Evolutionary conservation across 139 green algal genomes (phyloP).

Genomic region (Zygnema cylindricum): DNA sequence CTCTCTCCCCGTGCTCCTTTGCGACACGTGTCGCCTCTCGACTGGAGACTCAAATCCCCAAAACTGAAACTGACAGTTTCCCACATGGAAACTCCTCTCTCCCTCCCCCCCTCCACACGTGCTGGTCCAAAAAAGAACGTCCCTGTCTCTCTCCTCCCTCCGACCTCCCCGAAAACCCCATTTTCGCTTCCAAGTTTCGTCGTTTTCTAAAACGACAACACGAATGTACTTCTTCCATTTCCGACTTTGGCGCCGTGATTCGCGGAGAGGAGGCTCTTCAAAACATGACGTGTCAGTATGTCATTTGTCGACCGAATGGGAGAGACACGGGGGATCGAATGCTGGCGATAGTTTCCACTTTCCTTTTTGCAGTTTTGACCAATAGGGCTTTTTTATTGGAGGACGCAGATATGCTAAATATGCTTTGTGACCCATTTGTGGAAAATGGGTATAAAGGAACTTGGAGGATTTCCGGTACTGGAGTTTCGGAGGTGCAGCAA

Average conservation of each 20-base stretch:
- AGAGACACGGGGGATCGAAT: background rate
- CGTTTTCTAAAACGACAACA: background rate
- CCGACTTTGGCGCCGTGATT: background rate
- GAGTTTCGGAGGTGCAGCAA: too few relatives aligned
- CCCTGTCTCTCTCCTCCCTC: background rate
- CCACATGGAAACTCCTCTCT: background rate
- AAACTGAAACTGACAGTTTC: too few relatives aligned
- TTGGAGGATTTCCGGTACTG: too few relatives aligned
- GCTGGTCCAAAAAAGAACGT: background rate
- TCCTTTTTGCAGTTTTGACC: background rate
- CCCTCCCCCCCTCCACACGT: background rate
- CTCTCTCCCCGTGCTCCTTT: background rate
- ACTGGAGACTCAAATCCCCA: too few relatives aligned
- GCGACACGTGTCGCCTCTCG: too few relatives aligned
- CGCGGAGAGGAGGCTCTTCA: background rate
- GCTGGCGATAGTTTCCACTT: background rate
- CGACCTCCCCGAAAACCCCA: background rate
- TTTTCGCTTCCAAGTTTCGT: background rate
- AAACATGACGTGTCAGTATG: background rate
- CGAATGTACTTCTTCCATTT: background rate
- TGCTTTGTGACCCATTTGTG: conserved; percentile 34
- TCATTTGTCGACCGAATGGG: background rate
- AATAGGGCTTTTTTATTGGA: background rate
- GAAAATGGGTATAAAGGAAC: too few relatives aligned
- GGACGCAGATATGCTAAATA: background rate